Percentiles rank a stretch among this genome's conserved stretches.
These are phyloP conservation scores for Talaromyces albobiverticillius DNA, from an alignment of 2,329 filamentous ascomycete genomes.

Conservation along the genomic window DNA sequence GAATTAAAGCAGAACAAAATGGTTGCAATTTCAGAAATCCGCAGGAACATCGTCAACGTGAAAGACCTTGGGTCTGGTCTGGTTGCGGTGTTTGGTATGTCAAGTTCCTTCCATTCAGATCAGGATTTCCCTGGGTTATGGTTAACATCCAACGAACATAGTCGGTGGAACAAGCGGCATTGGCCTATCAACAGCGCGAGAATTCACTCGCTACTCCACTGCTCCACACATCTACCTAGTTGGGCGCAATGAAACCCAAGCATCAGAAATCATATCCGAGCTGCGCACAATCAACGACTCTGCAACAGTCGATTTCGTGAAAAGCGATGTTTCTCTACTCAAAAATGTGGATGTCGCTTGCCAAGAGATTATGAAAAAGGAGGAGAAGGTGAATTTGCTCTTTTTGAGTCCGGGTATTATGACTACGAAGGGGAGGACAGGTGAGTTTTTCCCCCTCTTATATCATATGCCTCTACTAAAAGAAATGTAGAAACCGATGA, in stretches of 20 bases:
- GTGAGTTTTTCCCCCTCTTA: slow-evolving; percentile 10
- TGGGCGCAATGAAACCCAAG: slow-evolving; percentile 41
- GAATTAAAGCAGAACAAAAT: too few relatives aligned
- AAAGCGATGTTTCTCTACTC: slow-evolving; percentile 49
- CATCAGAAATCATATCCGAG: slow-evolving; percentile 40
- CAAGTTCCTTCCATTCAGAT: not conserved
- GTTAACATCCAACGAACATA: not conserved
- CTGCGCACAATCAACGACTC: slow-evolving; percentile 42
- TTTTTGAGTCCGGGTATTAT: slow-evolving; percentile 27
- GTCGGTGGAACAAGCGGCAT: slow-evolving; percentile 57
- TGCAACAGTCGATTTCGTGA: slow-evolving; percentile 49
- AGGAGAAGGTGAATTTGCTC: slow-evolving; percentile 27
- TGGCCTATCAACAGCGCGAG: slow-evolving; percentile 48
- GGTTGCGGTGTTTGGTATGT: slow-evolving; percentile 17
- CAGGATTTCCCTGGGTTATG: too few relatives aligned
- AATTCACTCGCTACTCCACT: slow-evolving; percentile 41
- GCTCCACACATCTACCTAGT: slow-evolving; percentile 52
- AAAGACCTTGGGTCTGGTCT: slow-evolving; percentile 15
- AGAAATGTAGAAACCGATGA: slow-evolving; percentile 27
- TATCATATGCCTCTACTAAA: not conserved
- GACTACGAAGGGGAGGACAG: slow-evolving; percentile 15
- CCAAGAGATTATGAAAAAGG: slow-evolving; percentile 39
- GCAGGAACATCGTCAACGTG: slow-evolving; percentile 10
- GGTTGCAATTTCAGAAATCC: slow-evolving; percentile 14
- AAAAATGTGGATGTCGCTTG: slow-evolving; percentile 52